Percentiles rank a stretch among this genome's conserved stretches.
phyloP scores from a whole-genome alignment of 2,329 filamentous ascomycete genomes.

The Pseudovirgaria hyperparasitica region DNA sequence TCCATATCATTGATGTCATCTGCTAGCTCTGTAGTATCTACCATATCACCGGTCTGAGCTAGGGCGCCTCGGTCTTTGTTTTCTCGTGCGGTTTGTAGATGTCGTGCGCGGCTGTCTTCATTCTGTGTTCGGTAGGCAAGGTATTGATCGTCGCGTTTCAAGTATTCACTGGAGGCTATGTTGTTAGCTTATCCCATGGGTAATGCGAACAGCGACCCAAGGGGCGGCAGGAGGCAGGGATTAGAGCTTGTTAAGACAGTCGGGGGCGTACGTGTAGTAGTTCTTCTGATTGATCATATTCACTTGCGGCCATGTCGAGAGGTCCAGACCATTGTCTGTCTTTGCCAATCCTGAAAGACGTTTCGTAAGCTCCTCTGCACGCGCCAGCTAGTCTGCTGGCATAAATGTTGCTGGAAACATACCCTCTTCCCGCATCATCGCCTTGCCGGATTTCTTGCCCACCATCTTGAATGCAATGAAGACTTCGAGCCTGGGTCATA shows the following conservation, averaged over 20 bases:
- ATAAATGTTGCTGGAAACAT: conserved; percentile 8
- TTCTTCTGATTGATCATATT: conserved; percentile 98
- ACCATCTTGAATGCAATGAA: conserved; percentile 42
- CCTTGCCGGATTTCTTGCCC: conserved; percentile 52
- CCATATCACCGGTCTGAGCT: conserved; percentile 52
- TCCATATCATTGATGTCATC: conserved; percentile 20
- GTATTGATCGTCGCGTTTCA: conserved; percentile 95
- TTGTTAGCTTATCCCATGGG: background rate
- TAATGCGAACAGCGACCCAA: background rate
- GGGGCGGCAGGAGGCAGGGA: background rate
- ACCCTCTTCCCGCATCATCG: conserved; percentile 49
- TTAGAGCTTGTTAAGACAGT: conserved; percentile 1
- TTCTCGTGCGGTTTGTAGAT: conserved; percentile 78
- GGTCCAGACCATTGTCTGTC: conserved; percentile 96
- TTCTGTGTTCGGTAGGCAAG: conserved; percentile 77
- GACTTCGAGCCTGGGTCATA: no score
- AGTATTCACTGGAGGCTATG: conserved; percentile 60
- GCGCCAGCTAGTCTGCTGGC: no score
- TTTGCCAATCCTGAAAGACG: conserved; percentile 63
- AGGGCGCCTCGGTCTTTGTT: conserved; percentile 75
- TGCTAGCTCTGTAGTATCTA: conserved; percentile 12
- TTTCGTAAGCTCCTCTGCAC: conserved; percentile 1
- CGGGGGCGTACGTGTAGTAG: conserved; percentile 86
- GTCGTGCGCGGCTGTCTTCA: conserved; percentile 71
- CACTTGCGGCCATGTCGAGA: conserved; percentile 86